Conservation (phyloP, 164 flowering plant genomes). For the Dillenia suffruticosa region DNA sequence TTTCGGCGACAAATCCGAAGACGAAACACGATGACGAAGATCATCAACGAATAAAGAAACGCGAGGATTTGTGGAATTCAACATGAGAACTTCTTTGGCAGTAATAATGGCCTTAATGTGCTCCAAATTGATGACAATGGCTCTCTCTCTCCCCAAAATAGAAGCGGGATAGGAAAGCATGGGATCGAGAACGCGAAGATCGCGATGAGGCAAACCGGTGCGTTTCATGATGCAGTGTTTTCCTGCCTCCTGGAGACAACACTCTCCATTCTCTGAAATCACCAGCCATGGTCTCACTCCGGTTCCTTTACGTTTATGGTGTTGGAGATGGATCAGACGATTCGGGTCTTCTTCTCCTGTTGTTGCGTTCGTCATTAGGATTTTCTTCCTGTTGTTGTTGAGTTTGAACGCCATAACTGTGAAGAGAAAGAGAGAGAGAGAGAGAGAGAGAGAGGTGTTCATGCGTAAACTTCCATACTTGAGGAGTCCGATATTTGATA, state of each 20-base stretch:
- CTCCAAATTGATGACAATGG: conserved; percentile 18
- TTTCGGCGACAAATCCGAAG: background rate
- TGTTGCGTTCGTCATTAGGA: too few relatives aligned
- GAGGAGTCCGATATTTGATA: too few relatives aligned
- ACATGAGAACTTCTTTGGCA: conserved; percentile 9
- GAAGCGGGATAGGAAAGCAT: conserved; percentile 16
- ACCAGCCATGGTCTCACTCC: conserved; percentile 13
- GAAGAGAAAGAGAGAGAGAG: too few relatives aligned
- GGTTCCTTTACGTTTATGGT: conserved; percentile 5
- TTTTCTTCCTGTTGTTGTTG: too few relatives aligned
- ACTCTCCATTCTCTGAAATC: background rate
- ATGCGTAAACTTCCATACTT: too few relatives aligned
- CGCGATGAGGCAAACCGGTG: conserved; percentile 18
- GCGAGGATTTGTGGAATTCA: conserved; percentile 8
- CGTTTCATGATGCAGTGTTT: conserved; percentile 18
- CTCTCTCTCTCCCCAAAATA: conserved; percentile 14
- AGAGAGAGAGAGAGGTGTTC: too few relatives aligned
- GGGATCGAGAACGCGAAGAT: conserved; percentile 17
- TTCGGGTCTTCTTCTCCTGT: too few relatives aligned
- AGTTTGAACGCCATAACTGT: too few relatives aligned
- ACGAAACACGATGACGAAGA: conserved; percentile 4
- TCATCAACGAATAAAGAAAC: conserved; percentile 13
- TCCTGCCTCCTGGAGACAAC: conserved; percentile 4
- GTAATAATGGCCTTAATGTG: conserved; percentile 17
- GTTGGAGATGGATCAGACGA: too few relatives aligned